Evolutionary conservation across 2,329 filamentous ascomycete species (phyloP), one percentile per base, ranked within the genome.

Genomic region (Bipolaris sorokiniana): DNA sequence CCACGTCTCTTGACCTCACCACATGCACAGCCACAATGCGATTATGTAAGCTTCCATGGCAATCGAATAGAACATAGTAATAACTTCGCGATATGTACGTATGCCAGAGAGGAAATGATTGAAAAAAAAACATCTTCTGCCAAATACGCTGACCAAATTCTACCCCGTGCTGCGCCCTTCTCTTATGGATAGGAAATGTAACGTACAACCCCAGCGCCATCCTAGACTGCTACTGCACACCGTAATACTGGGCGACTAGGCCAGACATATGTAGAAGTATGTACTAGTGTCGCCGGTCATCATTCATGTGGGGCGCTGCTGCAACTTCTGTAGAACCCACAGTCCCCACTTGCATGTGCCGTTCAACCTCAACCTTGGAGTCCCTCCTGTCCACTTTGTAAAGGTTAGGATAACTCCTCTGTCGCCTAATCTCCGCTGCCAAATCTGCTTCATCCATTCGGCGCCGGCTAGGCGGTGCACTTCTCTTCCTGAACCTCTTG

Each of bases 341-440:
- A 28, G 26, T 15, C n/a, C 40, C 34, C 16, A 41, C 38, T 36
- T 57, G 45, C 3, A 42, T 15, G 31, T 57, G 40, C 16, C 16
- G 26, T 38, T 40, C 55, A 16, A 7, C 18, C 23, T 54, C 55
- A 7, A 46, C 48, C 45, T 66, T 63, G 0, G 67, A 66, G 37
- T 65, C 63, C 45, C 63, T 57, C 44, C 64, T 62, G 15, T 62
- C 63, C 36, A 57, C 53, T 23, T 53, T 61, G 55, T 75, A 71
- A 45, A 73, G 37, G 47, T 76, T 75, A 34, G 72, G 70, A 45
- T 74, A 70, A 50, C 72, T 80, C 51, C 78, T 71, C 61, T 76
- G 71, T 56, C 76, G 62, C 54, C 79, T 68, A n/a, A 73, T 38
- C 40, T 66, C 61, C 2, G 45, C 59, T 16, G 62, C 59, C 10